Percentiles rank a stretch among this genome's conserved stretches.
These are phyloP conservation scores for Desmodesmus armatus DNA, from an alignment of 139 green algal genomes.

Conservation along the genomic window DNA sequence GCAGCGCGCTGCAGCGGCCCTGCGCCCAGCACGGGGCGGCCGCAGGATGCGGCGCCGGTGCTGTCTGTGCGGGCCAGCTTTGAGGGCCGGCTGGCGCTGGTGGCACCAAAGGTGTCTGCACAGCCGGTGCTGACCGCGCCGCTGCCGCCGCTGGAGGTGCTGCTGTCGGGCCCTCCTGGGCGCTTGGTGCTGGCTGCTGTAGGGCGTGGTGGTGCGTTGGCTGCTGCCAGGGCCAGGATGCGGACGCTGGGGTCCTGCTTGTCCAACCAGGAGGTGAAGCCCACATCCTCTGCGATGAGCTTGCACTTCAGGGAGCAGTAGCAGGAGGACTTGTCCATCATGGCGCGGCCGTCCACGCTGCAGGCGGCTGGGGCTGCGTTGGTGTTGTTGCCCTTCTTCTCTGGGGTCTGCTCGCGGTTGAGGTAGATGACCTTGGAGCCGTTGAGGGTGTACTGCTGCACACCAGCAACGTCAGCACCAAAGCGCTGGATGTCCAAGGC, in stretches of 20 bases:
- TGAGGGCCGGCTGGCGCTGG: neutral
- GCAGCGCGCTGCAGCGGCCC: neutral
- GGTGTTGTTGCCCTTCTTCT: slow-evolving; percentile 3
- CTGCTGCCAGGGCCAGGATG: slow-evolving; percentile 24
- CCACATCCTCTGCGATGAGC: slow-evolving; percentile 38
- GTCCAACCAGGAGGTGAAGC: slow-evolving; percentile 37
- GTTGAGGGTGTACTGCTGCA: slow-evolving; percentile 54
- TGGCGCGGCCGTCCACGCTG: slow-evolving; percentile 45
- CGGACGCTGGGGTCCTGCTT: slow-evolving; percentile 37
- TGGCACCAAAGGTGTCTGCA: neutral
- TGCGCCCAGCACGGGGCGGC: neutral
- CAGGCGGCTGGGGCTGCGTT: slow-evolving; percentile 22
- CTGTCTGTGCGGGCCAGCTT: neutral
- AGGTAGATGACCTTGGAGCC: slow-evolving; percentile 51
- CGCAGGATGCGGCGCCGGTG: neutral
- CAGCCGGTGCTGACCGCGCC: neutral
- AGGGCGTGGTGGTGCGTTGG: slow-evolving; percentile 37
- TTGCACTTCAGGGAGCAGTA: slow-evolving; percentile 48
- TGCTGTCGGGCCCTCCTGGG: too few relatives aligned
- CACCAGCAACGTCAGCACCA: slow-evolving; percentile 31
- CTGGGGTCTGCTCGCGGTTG: slow-evolving; percentile 39
- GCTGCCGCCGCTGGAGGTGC: slow-evolving; percentile 18
- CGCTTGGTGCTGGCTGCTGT: slow-evolving; percentile 41
- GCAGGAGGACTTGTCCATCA: slow-evolving; percentile 49
- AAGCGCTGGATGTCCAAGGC: slow-evolving; percentile 39